Conservation (phyloP, 768 basidiomycete genomes). For the Infundibulicybe gibba region DNA sequence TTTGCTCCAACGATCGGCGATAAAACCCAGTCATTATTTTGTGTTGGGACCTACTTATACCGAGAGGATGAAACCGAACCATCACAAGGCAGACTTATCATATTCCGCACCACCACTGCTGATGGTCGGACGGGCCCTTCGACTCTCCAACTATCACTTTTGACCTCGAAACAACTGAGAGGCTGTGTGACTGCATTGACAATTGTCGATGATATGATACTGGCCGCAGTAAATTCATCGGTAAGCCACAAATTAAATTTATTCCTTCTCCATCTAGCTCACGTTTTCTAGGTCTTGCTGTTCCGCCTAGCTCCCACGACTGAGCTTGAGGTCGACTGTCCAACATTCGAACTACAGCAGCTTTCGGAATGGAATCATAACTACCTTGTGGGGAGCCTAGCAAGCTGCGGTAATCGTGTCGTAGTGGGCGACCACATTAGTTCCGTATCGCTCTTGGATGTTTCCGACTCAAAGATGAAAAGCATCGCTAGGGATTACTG, state of each 20-base stretch:
- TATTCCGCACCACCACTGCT: slow-evolving; percentile 40
- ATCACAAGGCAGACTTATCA: slow-evolving; percentile 54
- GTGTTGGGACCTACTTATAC: slow-evolving; percentile 44
- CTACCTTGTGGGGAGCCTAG: slow-evolving; percentile 71
- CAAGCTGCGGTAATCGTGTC: slow-evolving; percentile 48
- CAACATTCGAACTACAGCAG: slow-evolving; percentile 33
- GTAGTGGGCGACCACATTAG: slow-evolving; percentile 79
- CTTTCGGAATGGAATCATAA: slow-evolving; percentile 75
- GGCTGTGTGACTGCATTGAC: slow-evolving; percentile 74
- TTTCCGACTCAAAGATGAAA: slow-evolving; percentile 38
- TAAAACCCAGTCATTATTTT: slow-evolving; percentile 37
- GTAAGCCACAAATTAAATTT: slow-evolving; percentile 36
- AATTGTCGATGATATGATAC: slow-evolving; percentile 44
- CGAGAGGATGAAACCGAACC: slow-evolving; percentile 44
- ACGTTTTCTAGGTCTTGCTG: slow-evolving; percentile 37
- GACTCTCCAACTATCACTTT: slow-evolving; percentile 28
- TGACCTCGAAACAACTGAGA: slow-evolving; percentile 40
- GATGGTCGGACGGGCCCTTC: slow-evolving; percentile 17
- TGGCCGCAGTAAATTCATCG: slow-evolving; percentile 72
- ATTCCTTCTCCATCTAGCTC: background rate
- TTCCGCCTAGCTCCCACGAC: slow-evolving; percentile 34
- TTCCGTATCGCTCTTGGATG: slow-evolving; percentile 68
- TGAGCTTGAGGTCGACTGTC: slow-evolving; percentile 17
- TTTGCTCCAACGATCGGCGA: slow-evolving; percentile 26
- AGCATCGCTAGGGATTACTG: slow-evolving; percentile 71